These are phyloP conservation scores for Cochlearia excelsa DNA, from an alignment of 345 rosid species.

Conservation along the genomic window DNA sequence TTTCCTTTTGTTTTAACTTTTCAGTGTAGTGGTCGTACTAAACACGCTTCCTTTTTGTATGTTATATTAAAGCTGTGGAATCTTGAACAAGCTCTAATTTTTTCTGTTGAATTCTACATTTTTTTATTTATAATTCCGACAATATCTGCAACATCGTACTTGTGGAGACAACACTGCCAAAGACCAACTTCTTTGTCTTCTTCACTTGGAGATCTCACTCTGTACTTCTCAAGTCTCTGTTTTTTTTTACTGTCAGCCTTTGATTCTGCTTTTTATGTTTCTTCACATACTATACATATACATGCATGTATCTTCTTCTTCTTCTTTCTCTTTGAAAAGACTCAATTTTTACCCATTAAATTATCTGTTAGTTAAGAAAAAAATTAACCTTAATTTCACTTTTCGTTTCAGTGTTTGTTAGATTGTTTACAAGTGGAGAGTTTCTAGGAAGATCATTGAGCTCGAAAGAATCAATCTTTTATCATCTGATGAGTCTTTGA, in stretches of 20 bases:
- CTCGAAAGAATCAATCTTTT: slow-evolving; percentile 1
- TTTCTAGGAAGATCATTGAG: background rate
- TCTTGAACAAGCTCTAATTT: slow-evolving; percentile 26
- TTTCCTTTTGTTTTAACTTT: background rate
- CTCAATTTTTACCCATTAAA: background rate
- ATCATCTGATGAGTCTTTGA: background rate
- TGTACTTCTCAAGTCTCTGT: slow-evolving; percentile 11
- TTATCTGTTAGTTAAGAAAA: too few relatives aligned
- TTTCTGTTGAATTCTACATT: background rate
- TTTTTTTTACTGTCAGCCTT: background rate
- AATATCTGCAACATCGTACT: slow-evolving; percentile 37
- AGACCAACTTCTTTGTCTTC: slow-evolving; percentile 20
- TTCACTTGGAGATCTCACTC: slow-evolving; percentile 9
- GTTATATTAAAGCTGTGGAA: background rate
- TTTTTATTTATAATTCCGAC: slow-evolving; percentile 21
- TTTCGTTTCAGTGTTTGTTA: slow-evolving; percentile 2
- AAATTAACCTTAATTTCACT: background rate
- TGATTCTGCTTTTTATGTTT: slow-evolving; percentile 15
- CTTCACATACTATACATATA: background rate
- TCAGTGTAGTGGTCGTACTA: slow-evolving; percentile 32
- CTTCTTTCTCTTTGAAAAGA: slow-evolving; percentile 6
- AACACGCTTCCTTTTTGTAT: slow-evolving; percentile 31
- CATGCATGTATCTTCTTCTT: slow-evolving; percentile 5
- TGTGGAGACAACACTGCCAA: slow-evolving; percentile 24
- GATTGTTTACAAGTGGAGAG: background rate